These are phyloP conservation scores for Corchorus olitorius DNA, from an alignment of 345 rosid genomes.

Conservation along the genomic window DNA sequence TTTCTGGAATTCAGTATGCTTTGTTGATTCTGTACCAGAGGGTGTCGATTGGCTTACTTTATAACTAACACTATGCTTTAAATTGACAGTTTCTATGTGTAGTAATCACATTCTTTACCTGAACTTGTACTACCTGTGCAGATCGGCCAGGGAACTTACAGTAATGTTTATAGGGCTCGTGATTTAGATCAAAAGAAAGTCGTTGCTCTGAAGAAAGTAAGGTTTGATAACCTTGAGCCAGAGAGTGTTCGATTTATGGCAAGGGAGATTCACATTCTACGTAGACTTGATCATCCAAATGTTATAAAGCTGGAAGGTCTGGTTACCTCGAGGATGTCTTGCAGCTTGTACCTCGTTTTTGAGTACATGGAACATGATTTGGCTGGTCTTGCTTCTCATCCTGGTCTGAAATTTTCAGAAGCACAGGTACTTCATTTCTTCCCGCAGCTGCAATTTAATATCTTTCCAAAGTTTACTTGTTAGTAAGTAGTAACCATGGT, in stretches of 20 bases:
- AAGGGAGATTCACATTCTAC: slow-evolving; percentile 90
- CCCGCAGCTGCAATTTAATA: slow-evolving; percentile 10
- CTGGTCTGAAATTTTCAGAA: slow-evolving; percentile 85
- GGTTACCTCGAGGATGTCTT: slow-evolving; percentile 99
- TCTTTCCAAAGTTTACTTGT: too few species aligned
- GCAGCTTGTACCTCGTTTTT: slow-evolving; percentile 96
- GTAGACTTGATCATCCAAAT: slow-evolving; percentile 93
- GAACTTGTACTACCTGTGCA: slow-evolving; percentile 35
- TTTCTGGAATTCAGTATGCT: not conserved
- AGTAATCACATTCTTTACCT: slow-evolving; percentile 18
- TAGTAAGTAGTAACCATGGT: too few species aligned
- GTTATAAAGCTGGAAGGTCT: slow-evolving; percentile 95
- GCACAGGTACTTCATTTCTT: slow-evolving; percentile 56
- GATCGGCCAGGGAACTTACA: slow-evolving; percentile 99
- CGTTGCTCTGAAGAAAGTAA: slow-evolving; percentile 96
- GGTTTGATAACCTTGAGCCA: slow-evolving; percentile 94
- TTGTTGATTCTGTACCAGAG: not conserved
- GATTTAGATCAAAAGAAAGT: slow-evolving; percentile 91
- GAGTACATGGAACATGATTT: slow-evolving; percentile 99
- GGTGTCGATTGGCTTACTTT: not conserved
- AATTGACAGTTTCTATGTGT: slow-evolving; percentile 5
- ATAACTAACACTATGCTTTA: not conserved
- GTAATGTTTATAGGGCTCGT: slow-evolving; percentile 94
- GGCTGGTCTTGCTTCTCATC: slow-evolving; percentile 94
- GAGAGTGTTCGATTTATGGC: slow-evolving; percentile 99